These are phyloP conservation scores for Fusarium sulawesiense DNA, from an alignment of 2,329 filamentous ascomycete species.

Conservation along the genomic window DNA sequence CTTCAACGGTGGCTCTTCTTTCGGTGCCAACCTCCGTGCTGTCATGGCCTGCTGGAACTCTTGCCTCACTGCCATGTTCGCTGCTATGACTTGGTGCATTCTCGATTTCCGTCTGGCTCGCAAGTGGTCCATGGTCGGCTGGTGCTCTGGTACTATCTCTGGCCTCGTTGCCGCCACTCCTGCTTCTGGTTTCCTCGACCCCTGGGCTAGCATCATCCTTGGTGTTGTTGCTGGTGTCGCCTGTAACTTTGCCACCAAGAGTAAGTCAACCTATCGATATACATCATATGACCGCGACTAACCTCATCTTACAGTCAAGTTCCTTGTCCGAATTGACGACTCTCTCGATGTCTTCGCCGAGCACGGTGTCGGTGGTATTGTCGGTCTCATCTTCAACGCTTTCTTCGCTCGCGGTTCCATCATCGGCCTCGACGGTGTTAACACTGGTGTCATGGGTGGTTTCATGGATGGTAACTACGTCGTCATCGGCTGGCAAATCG, in stretches of 20 bases:
- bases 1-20: conserved; percentile 96
- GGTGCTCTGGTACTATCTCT: conserved; percentile 78
- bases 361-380: conserved; percentile 75
- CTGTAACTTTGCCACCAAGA: conserved; percentile 76
- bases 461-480: conserved; percentile 81
- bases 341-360: conserved; percentile 79
- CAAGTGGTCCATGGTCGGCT: conserved; percentile 89
- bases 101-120: conserved; percentile 94
- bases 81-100: conserved; percentile 90
- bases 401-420: conserved; percentile 77
- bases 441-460: conserved; percentile 73
- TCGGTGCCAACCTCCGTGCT: conserved; percentile 93
- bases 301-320: conserved; percentile 61
- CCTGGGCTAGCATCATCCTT: conserved; percentile 75
- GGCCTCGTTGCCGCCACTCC: conserved; percentile 77
- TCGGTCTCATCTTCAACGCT: conserved; percentile 78
- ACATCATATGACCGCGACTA: not conserved
- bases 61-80: conserved; percentile 92
- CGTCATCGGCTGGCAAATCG: conserved; percentile 82
- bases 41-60: conserved; percentile 99
- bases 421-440: conserved; percentile 81
- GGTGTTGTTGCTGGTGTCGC: conserved; percentile 73
- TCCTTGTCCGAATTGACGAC: conserved; percentile 73
- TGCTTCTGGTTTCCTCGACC: conserved; percentile 74
- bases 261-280: conserved; percentile 41